A percentile compares a stretch with the other conserved stretches of the same genome.
Evolutionary conservation across 2,329 filamentous ascomycete species (phyloP).

Genomic region (Talaromyces sp.): DNA sequence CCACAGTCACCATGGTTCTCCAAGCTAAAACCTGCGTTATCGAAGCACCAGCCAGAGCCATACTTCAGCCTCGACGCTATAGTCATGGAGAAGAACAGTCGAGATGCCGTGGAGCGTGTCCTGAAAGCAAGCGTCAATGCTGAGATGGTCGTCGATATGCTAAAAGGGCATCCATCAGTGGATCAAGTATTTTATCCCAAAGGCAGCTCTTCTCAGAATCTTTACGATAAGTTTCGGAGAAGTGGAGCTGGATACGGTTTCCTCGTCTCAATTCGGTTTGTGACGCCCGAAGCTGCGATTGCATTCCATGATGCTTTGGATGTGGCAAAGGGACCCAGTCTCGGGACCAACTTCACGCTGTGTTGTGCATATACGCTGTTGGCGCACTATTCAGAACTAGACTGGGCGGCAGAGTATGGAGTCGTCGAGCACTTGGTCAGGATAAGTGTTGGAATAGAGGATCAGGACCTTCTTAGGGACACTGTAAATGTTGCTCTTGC

Average conservation of each 20-base stretch:
- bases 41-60: slow-evolving; percentile 44
- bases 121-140: slow-evolving; percentile 20
- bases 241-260: slow-evolving; percentile 22
- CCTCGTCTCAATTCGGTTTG: slow-evolving; percentile 24
- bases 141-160: slow-evolving; percentile 19
- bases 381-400: slow-evolving; percentile 22
- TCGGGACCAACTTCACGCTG: slow-evolving; percentile 28
- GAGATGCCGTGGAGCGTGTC: slow-evolving; percentile 21
- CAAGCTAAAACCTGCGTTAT: slow-evolving; percentile 24
- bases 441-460: slow-evolving; percentile 21
- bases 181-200: slow-evolving; percentile 22
- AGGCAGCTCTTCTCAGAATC: slow-evolving; percentile 12
- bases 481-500: neutral
- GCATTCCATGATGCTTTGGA: slow-evolving; percentile 29
- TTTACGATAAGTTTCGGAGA: slow-evolving; percentile 21
- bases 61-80: slow-evolving; percentile 22
- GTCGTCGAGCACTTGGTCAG: slow-evolving; percentile 21
- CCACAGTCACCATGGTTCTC: slow-evolving; percentile 1
- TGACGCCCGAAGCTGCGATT: slow-evolving; percentile 17
- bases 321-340: slow-evolving; percentile 27
- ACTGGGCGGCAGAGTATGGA: slow-evolving; percentile 28
- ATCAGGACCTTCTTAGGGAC: neutral
- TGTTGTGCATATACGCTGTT: slow-evolving; percentile 23
- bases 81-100: slow-evolving; percentile 21
- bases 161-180: slow-evolving; percentile 18